These are phyloP conservation scores for Rhizophagus sp. DNA, from an alignment of 192 early-diverging fungal species.

Conservation along the genomic window DNA sequence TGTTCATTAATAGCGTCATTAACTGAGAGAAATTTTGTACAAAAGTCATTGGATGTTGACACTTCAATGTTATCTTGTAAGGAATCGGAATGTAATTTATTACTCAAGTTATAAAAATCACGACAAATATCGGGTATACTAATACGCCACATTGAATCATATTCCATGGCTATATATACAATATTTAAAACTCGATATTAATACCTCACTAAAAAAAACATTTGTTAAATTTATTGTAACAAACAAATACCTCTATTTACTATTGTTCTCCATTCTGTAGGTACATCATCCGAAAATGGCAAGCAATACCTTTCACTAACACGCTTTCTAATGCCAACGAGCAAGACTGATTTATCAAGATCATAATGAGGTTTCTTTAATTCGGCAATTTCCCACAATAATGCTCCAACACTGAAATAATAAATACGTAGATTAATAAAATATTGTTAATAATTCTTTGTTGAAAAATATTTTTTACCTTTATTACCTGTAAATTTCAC, in stretches of 20 bases:
- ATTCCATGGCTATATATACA: not conserved
- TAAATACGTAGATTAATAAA: too few relatives aligned
- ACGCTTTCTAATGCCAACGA: too few relatives aligned
- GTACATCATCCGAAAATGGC: not conserved
- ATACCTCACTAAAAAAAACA: too few relatives aligned
- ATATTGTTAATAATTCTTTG: not conserved
- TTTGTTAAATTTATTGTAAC: too few relatives aligned
- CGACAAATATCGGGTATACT: not conserved
- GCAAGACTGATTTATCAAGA: not conserved
- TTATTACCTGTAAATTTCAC: constrained; percentile 25
- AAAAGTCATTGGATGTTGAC: not conserved
- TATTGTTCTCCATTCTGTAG: not conserved
- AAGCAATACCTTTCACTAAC: not conserved
- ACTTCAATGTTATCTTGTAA: not conserved
- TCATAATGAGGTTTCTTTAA: too few relatives aligned
- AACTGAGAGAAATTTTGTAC: not conserved
- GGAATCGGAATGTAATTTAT: not conserved
- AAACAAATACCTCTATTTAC: not conserved
- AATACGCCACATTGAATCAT: not conserved
- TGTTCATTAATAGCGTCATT: not conserved
- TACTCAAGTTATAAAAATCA: not conserved
- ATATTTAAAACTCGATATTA: not conserved
- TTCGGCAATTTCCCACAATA: too few relatives aligned
- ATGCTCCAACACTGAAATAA: too few relatives aligned
- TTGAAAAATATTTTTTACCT: not conserved